phyloP scores from a whole-genome alignment of 2,329 filamentous ascomycete species.

The Fusarium sp. region DNA sequence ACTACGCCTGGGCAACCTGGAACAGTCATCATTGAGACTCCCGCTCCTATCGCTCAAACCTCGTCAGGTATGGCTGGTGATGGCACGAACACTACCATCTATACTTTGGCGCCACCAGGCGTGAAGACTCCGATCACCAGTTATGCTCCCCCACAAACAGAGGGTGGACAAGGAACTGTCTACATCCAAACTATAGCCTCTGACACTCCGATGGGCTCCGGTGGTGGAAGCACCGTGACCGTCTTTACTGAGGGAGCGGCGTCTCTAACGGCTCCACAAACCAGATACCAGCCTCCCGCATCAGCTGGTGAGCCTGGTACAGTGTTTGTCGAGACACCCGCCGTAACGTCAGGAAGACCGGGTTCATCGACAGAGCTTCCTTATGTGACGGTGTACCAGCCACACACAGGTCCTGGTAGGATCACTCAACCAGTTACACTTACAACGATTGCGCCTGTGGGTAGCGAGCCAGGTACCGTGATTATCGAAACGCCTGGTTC shows the following conservation, averaged over 20 bases:
- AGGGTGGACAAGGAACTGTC: constrained; percentile 25
- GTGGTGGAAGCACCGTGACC: constrained; percentile 16
- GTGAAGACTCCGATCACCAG: constrained; percentile 17
- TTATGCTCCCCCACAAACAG: constrained; percentile 21
- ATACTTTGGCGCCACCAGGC: constrained; percentile 19
- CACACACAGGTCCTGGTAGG: constrained; percentile 10
- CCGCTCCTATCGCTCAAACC: constrained; percentile 9
- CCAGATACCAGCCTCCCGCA: constrained; percentile 23
- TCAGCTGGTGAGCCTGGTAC: constrained; percentile 30
- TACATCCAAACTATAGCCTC: constrained; percentile 21
- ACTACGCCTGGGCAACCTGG: constrained; percentile 17
- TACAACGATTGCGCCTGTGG: constrained; percentile 16
- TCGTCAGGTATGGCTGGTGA: not conserved
- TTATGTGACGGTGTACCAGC: constrained; percentile 12
- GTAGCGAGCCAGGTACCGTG: constrained; percentile 21
- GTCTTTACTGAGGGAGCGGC: constrained; percentile 17
- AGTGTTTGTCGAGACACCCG: too few species aligned
- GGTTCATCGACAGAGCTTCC: constrained; percentile 6
- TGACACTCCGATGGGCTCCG: not conserved
- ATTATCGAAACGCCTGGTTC: constrained; percentile 16
- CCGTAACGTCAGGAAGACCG: too few species aligned
- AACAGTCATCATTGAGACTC: constrained; percentile 30
- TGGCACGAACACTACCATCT: constrained; percentile 25
- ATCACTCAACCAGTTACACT: constrained; percentile 27
- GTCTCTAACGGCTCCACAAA: constrained; percentile 18